These are phyloP conservation scores for Diaporthe velutina DNA, from an alignment of 2,329 filamentous ascomycete species.

Conservation along the genomic window DNA sequence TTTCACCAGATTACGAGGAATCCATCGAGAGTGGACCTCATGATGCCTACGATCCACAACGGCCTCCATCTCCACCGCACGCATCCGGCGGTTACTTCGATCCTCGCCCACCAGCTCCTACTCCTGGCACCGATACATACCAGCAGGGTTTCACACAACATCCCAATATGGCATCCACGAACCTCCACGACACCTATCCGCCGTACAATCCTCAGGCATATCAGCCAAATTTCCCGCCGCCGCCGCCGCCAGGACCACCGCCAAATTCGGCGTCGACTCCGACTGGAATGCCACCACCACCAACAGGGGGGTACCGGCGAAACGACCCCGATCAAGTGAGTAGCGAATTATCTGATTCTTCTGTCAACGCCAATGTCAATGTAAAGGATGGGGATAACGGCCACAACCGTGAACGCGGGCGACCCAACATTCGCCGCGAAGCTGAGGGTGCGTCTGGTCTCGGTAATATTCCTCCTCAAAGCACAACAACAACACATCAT, in stretches of 20 bases:
- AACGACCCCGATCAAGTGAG: constrained; percentile 40
- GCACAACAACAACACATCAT: constrained; percentile 12
- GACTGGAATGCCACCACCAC: constrained; percentile 42
- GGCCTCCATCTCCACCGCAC: constrained; percentile 61
- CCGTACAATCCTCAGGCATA: constrained; percentile 60
- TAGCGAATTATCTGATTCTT: constrained; percentile 36
- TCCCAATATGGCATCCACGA: constrained; percentile 51
- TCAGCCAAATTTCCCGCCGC: constrained; percentile 54
- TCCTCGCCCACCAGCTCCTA: constrained; percentile 21
- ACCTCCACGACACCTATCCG: constrained; percentile 50
- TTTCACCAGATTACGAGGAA: constrained; percentile 51
- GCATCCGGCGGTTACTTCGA: constrained; percentile 66
- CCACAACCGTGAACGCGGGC: constrained; percentile 7
- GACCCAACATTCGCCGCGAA: constrained; percentile 19
- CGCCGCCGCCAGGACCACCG: constrained; percentile 52
- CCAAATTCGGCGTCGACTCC: constrained; percentile 44
- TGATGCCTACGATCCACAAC: constrained; percentile 48
- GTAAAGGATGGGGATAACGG: constrained; percentile 8
- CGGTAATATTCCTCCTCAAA: constrained; percentile 31
- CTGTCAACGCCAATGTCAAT: constrained; percentile 29
- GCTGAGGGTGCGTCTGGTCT: constrained; percentile 38
- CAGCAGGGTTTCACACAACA: constrained; percentile 52
- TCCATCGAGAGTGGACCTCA: constrained; percentile 53
- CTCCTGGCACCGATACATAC: constrained; percentile 28
- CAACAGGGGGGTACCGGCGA: constrained; percentile 41